These are phyloP conservation scores for Microcyclosporella mali DNA, from an alignment of 2,329 filamentous ascomycete species.

Conservation along the genomic window DNA sequence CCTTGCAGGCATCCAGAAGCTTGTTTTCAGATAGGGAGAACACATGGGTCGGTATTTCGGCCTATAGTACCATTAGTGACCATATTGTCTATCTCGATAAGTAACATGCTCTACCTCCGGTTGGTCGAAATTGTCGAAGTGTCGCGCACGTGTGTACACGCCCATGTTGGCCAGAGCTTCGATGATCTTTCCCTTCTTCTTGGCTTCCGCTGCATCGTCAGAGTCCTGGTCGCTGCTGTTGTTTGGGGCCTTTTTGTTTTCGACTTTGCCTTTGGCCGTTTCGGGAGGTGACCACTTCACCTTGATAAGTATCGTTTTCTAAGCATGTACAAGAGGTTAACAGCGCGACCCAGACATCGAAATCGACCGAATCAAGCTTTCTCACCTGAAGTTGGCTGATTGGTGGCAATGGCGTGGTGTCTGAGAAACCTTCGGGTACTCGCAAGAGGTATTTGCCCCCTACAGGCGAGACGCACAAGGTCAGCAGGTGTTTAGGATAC, in stretches of 20 bases:
- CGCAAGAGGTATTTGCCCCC: conserved; percentile 68
- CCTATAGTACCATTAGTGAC: conserved; percentile 11
- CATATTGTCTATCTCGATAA: too few relatives aligned
- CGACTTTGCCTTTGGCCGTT: conserved; percentile 20
- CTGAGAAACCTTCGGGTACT: conserved; percentile 42
- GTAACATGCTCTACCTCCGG: conserved; percentile 35
- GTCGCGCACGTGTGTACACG: conserved; percentile 80
- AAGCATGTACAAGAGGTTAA: too few relatives aligned
- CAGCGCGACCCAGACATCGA: too few relatives aligned
- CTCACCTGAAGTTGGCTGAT: conserved; percentile 61
- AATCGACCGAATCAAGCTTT: conserved; percentile 52
- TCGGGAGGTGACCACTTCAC: conserved; percentile 43
- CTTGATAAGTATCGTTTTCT: too few relatives aligned
- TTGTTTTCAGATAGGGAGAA: conserved; percentile 59
- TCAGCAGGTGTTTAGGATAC: too few relatives aligned
- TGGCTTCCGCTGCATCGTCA: conserved; percentile 34
- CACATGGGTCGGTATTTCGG: conserved; percentile 53
- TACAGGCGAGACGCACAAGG: too few relatives aligned
- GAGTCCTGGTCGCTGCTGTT: conserved; percentile 21
- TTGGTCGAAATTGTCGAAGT: conserved; percentile 66
- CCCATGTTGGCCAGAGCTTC: conserved; percentile 67
- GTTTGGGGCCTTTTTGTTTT: conserved; percentile 9
- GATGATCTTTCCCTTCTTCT: conserved; percentile 57
- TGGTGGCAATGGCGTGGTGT: conserved; percentile 58
- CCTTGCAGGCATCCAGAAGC: conserved; percentile 60